Conservation (phyloP, 2,329 filamentous ascomycete genomes). For the Claviceps sp. region DNA sequence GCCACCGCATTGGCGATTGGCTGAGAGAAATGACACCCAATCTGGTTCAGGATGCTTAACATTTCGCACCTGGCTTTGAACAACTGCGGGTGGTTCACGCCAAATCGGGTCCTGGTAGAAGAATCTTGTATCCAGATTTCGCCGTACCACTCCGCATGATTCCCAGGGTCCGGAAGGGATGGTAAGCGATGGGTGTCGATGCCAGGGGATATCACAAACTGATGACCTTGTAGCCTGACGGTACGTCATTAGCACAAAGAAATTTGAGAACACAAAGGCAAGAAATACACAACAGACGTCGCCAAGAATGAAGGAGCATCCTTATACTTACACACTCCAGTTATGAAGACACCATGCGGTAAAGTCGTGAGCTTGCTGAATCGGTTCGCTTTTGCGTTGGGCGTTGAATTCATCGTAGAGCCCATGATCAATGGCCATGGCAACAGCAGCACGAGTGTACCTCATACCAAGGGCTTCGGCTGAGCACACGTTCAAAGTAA, state of each 20-base stretch:
- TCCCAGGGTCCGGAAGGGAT: not conserved
- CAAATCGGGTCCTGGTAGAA: not conserved
- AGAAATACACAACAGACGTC: not conserved
- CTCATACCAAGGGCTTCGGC: not conserved
- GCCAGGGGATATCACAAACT: not conserved
- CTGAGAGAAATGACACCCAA: not conserved
- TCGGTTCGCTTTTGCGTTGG: not conserved
- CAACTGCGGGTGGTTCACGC: not conserved
- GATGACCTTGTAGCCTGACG: not conserved
- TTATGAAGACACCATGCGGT: constrained; percentile 1
- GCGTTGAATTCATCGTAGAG: not conserved
- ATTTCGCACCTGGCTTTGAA: not conserved
- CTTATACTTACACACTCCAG: not conserved
- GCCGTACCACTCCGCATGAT: not conserved
- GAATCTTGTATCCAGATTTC: not conserved
- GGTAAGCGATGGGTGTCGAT: not conserved
- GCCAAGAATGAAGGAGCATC: not conserved
- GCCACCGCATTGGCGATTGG: not conserved
- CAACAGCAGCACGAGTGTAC: not conserved
- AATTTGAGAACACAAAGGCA: not conserved
- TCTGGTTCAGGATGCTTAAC: not conserved
- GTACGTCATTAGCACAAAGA: not conserved
- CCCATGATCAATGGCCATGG: not conserved
- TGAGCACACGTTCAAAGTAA: not conserved
- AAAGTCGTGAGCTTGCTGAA: not conserved